phyloP scores from a whole-genome alignment of 2,329 filamentous ascomycete genomes.

The Stemphylium vesicarium region DNA sequence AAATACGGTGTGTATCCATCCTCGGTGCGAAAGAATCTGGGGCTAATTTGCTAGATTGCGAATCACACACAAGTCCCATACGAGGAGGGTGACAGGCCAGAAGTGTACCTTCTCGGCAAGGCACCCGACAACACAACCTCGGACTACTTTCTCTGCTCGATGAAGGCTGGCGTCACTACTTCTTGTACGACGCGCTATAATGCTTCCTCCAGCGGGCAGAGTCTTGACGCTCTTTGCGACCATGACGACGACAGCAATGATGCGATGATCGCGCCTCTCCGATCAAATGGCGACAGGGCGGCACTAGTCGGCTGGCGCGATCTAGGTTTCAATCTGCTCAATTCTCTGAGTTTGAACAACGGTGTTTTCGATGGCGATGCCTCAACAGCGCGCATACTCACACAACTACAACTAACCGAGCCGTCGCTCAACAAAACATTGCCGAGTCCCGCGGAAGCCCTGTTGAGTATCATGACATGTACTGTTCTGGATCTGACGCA shows the following conservation, averaged over 20 bases:
- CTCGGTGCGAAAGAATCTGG: fast-evolving
- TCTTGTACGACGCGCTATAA: conserved; percentile 13
- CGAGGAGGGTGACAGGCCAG: conserved; percentile 1
- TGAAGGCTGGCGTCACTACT: conserved; percentile 9
- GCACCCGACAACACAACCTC: conserved; percentile 5
- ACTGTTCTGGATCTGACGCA: conserved; percentile 10
- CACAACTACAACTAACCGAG: conserved; percentile 5
- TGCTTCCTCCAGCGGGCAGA: conserved; percentile 10
- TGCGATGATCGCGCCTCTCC: background rate
- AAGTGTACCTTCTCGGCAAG: conserved; percentile 13
- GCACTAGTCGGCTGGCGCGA: conserved; percentile 6
- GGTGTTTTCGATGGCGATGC: conserved; percentile 15
- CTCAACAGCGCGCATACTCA: conserved; percentile 9
- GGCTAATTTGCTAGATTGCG: background rate
- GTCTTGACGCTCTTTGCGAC: conserved; percentile 9
- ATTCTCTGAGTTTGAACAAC: conserved; percentile 12
- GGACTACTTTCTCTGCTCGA: conserved; percentile 14
- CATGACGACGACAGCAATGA: background rate
- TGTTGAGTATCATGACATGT: conserved; percentile 6
- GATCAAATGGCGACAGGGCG: background rate
- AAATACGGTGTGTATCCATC: background rate
- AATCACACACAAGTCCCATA: conserved; percentile 8
- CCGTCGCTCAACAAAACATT: conserved; percentile 6
- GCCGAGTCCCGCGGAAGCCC: conserved; percentile 5
- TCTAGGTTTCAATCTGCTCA: conserved; percentile 10